Percentiles rank a stretch among this genome's conserved stretches.
phyloP scores from a whole-genome alignment of 2,329 filamentous ascomycete genomes.

The Purpureocillium takamizusanense region DNA sequence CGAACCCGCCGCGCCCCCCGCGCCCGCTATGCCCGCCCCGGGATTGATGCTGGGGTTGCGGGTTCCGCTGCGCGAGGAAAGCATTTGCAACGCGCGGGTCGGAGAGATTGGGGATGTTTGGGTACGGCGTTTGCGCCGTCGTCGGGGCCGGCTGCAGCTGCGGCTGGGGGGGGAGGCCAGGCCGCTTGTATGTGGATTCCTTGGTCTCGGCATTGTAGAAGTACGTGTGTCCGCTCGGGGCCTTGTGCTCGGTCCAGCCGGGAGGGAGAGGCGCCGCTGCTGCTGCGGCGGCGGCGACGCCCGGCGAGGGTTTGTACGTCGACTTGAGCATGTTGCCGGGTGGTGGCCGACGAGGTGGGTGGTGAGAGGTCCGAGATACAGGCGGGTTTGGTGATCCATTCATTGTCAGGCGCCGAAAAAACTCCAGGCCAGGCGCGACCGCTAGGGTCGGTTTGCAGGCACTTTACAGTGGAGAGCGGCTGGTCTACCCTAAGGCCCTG shows the following conservation, averaged over 20 bases:
- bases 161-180: conserved; percentile 30
- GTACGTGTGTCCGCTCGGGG: conserved; percentile 78
- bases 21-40: conserved; percentile 18
- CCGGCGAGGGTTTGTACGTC: conserved; percentile 56
- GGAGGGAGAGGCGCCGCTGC: conserved; percentile 53
- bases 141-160: conserved; percentile 21
- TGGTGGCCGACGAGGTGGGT: too few species aligned
- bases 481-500: too few species aligned
- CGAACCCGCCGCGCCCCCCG: conserved; percentile 38
- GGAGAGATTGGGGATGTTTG: conserved; percentile 30
- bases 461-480: too few species aligned
- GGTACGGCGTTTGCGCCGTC: conserved; percentile 16
- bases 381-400: too few species aligned
- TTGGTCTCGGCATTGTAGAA: conserved; percentile 80
- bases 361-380: too few species aligned
- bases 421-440: too few species aligned
- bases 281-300: conserved; percentile 21
- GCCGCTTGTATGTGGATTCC: conserved; percentile 78
- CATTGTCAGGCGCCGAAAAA: too few species aligned
- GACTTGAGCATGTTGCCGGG: conserved; percentile 76
- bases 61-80: conserved; percentile 47
- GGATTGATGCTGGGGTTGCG: conserved; percentile 22
- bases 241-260: conserved; percentile 91
- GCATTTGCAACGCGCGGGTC: conserved; percentile 50
- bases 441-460: too few species aligned